phyloP scores from a whole-genome alignment of 164 flowering plant genomes.

The Echeveria elegans region DNA sequence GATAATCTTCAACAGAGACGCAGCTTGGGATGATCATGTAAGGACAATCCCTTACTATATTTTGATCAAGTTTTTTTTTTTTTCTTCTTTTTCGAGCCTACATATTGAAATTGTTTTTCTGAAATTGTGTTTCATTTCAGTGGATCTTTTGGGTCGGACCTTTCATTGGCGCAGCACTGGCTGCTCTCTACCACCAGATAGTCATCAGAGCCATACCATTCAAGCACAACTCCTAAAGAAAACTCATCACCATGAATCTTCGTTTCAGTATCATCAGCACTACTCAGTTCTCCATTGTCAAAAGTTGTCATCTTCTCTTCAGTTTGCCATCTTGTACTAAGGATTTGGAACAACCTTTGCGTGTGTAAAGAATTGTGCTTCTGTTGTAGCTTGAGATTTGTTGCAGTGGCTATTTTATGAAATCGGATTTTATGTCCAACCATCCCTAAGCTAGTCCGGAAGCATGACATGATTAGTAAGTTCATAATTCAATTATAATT shows the following conservation, averaged over 20 bases:
- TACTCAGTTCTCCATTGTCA: neutral
- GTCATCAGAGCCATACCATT: conserved; percentile 8
- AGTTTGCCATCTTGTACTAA: too few relatives aligned
- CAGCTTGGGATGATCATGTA: neutral
- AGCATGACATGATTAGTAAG: too few relatives aligned
- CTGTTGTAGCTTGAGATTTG: too few relatives aligned
- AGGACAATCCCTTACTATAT: neutral
- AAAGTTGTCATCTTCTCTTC: too few relatives aligned
- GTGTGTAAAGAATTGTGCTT: too few relatives aligned
- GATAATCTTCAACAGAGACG: conserved; percentile 1
- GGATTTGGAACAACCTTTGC: too few relatives aligned
- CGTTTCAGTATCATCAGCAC: neutral
- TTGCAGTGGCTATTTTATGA: too few relatives aligned
- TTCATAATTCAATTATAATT: too few relatives aligned
- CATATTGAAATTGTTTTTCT: neutral
- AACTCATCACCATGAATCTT: neutral
- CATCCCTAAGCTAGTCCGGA: too few relatives aligned
- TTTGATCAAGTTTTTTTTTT: too few relatives aligned
- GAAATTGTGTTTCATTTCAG: neutral
- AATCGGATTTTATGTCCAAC: too few relatives aligned
- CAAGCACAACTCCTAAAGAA: neutral
- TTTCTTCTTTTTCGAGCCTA: neutral
- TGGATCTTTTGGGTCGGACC: conserved; percentile 10
- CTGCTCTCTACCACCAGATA: conserved; percentile 7
- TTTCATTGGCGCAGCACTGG: conserved; percentile 4